Base-by-base conservation (phyloP, 2,329 filamentous ascomycete genomes). In the Fusarium sp. region DNA sequence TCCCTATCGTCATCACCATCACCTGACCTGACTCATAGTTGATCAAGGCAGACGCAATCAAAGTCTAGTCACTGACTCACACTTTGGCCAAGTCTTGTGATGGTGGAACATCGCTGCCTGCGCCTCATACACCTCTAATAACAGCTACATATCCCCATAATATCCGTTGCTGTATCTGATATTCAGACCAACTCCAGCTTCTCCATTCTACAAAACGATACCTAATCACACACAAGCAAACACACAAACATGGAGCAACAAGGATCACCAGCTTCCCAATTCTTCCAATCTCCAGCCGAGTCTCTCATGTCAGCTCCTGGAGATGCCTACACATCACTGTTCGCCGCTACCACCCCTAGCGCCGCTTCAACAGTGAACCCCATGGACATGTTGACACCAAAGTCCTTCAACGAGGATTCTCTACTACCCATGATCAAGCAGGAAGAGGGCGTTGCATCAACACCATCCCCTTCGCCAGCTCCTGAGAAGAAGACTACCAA, bases 401-500 rank as follows among this genome's bases (percentile, higher is more conserved):
- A 82, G 57, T 84, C 85, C 3, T 79, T 77, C 33, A 67, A 70
- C 41, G 82, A 82, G 18, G 81, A 82, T 20, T 29, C 62, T 12
- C 47, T 56, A 12, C 54, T 58, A 7, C 42, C 62, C 65, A 62
- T 41, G 11, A 59, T 73, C 54, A 73, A 72, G 54, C 53, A 68
- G 45, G 68, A 72, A 25, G 70, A 72, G 27, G 65, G 70, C 57
- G 38, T 55, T 68, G 31, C 63, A 39, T 77, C 33, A 72, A 65
- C 47, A 67, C 79, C 36, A 73, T 80, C 42, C 76, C 78, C 65
- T 38, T 60, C 73, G n/a, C 53, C 67, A 9, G 61, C 76, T 2
- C 64, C 77, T 11, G 72, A 91, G 50, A 94, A 93, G 87, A 96
- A 94, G 85, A 87, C 89, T 2, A 84, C 88, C 39, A 98, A 98